These are phyloP conservation scores for Lonicera japonica DNA, from an alignment of 129 eudicot species.

Conservation along the genomic window DNA sequence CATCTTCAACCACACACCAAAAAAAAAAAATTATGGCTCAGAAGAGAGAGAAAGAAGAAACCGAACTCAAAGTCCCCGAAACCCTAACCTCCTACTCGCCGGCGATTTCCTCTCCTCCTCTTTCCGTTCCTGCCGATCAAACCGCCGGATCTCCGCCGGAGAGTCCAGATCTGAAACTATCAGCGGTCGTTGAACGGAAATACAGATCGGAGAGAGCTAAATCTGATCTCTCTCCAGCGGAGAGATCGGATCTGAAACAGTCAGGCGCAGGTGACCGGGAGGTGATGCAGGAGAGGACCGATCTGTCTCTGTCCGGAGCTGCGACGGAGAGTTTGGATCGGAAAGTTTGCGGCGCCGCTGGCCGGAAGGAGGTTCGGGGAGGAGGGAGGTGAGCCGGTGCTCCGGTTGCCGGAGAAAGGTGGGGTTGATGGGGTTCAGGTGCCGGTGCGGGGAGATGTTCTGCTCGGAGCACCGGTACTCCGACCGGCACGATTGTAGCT, in stretches of 20 bases:
- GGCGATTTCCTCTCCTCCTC: constrained; percentile 27
- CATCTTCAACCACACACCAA: not conserved
- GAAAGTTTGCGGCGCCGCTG: not conserved
- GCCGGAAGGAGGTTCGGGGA: constrained; percentile 14
- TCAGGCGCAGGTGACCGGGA: too few relatives aligned
- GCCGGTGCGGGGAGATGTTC: constrained; percentile 79
- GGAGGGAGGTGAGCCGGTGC: constrained; percentile 59
- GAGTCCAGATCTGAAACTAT: constrained; percentile 30
- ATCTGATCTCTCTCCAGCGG: constrained; percentile 13
- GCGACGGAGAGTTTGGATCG: constrained; percentile 15
- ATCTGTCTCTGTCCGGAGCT: too few relatives aligned
- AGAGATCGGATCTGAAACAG: too few relatives aligned
- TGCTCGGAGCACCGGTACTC: constrained; percentile 81
- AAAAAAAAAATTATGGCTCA: constrained; percentile 47
- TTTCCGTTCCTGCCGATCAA: constrained; percentile 26
- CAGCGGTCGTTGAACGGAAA: constrained; percentile 23
- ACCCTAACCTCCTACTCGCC: constrained; percentile 39
- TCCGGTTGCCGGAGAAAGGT: constrained; percentile 68
- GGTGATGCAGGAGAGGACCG: too few relatives aligned
- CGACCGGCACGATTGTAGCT: constrained; percentile 85
- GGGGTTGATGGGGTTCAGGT: constrained; percentile 76
- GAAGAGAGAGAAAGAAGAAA: constrained; percentile 78
- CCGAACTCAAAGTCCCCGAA: constrained; percentile 75
- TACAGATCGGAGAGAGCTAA: constrained; percentile 22
- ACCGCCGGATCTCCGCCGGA: constrained; percentile 31